Base-by-base conservation (phyloP, 345 rosid genomes). In the Lepidium aucheri region DNA sequence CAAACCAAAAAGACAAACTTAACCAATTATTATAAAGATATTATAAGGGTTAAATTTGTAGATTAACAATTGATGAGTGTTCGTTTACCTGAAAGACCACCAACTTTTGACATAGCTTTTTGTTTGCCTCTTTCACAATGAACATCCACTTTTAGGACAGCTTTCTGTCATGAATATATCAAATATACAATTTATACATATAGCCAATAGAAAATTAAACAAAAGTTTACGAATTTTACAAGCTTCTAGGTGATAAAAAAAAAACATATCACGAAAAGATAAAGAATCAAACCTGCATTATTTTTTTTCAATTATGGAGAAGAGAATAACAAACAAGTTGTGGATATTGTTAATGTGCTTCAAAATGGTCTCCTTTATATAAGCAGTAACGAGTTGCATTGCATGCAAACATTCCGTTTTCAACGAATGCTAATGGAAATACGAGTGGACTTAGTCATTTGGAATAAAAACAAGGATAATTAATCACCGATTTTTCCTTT, bases 51-150 rank as follows among this genome's bases (percentile, higher is more conserved):
- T 26, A 26, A 26, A 26, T 20, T 20, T n/a, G n/a, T n/a, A n/a
- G n/a, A n/a, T n/a, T 1, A 20, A 20, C 22, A 20, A 24, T 24
- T 42, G 26, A 8, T 39, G 59, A 51, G 22, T 20, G 22, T 20
- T 49, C 4, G 52, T 30, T 46, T 76, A 83, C 91, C 91, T 68
- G 73, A 6, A 32, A 86, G 66, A 42, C 82, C 66, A 47, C 86
- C 80, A 36, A 65, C 92, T 13, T 22, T 66, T 58, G 65, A 49
- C 89, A 84, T 74, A 55, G 68, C 90, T 76, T 86, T 88, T 55
- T 76, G 70, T 77, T 72, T 86, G 51, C 7, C 44, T 68, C 56
- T 83, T 4, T 77, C 79, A 51, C 79, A 83, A 24, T 60, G 67
- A 3, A 73, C 5, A 0, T 73, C 77, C 74, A 86, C 49, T 69